Percentiles rank a stretch among this genome's conserved stretches.
These are phyloP conservation scores for Chloromonas sp. DNA, from an alignment of 163 green algal genomes.

Conservation along the genomic window DNA sequence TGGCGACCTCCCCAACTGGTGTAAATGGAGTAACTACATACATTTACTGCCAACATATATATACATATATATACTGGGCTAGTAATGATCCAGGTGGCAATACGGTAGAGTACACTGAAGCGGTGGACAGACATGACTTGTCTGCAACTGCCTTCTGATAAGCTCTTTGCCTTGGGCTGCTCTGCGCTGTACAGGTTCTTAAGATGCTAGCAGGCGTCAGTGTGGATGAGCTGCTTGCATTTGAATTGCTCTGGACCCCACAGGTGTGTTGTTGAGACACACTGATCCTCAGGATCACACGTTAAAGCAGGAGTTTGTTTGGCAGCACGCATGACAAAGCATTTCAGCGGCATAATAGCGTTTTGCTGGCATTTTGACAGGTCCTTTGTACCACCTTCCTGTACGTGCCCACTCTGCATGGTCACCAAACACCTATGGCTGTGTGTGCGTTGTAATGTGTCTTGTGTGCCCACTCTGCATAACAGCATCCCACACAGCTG, in stretches of 20 bases:
- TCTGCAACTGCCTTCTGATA: too few relatives aligned
- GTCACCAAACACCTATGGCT: background rate
- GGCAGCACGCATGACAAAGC: too few relatives aligned
- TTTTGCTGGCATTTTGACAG: background rate
- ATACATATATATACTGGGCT: too few relatives aligned
- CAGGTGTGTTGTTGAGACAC: constrained; percentile 43
- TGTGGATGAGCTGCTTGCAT: constrained; percentile 65
- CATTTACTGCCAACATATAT: too few relatives aligned
- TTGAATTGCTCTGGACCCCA: constrained; percentile 96
- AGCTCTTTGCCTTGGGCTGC: too few relatives aligned
- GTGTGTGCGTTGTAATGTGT: background rate
- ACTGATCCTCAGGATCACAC: background rate
- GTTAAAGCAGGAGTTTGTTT: constrained; percentile 48
- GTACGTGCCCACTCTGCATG: too few relatives aligned
- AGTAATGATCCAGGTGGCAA: too few relatives aligned
- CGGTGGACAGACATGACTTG: too few relatives aligned
- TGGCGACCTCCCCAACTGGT: background rate
- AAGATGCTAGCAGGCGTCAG: constrained; percentile 52
- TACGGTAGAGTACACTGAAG: too few relatives aligned
- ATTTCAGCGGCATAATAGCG: background rate
- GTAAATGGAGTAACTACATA: background rate
- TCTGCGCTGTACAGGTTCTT: constrained; percentile 21
- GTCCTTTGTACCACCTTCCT: too few relatives aligned
- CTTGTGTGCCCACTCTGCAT: background rate
- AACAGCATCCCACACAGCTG: background rate